These are phyloP conservation scores for Chamaecrista fasciculata DNA, from an alignment of 306 rosid species.

Conservation along the genomic window DNA sequence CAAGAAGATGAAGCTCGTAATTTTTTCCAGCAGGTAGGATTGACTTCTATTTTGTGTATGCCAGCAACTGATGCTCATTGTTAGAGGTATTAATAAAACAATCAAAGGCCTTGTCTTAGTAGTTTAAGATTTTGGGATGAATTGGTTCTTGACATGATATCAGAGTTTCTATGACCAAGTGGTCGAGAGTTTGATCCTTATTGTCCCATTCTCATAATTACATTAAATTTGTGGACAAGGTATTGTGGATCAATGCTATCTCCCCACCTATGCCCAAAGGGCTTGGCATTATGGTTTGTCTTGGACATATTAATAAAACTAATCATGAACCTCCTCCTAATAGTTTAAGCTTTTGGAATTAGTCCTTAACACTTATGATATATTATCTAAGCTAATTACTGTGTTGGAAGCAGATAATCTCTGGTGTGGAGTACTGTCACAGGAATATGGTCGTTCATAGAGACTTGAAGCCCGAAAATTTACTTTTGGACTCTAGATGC, in stretches of 20 bases:
- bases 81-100: neutral
- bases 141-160: neutral
- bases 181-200: neutral
- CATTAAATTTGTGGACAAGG: neutral
- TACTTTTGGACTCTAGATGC: slow-evolving; percentile 83
- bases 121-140: neutral
- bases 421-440: slow-evolving; percentile 98
- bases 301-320: neutral
- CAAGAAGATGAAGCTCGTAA: slow-evolving; percentile 96
- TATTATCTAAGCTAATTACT: slow-evolving; percentile 20
- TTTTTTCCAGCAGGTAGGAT: slow-evolving; percentile 86
- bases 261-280: neutral
- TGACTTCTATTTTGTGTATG: slow-evolving; percentile 12
- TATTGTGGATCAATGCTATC: neutral
- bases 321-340: neutral
- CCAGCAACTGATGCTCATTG: slow-evolving; percentile 6
- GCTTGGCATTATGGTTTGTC: neutral
- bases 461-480: slow-evolving; percentile 89
- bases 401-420: slow-evolving; percentile 65
- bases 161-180: neutral
- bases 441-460: slow-evolving; percentile 97
- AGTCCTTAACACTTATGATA: neutral
- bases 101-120: neutral
- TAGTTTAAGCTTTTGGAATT: neutral
- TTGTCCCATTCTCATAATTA: neutral